Conservation (phyloP, 2,329 filamentous ascomycete genomes). For the Pochonia chlamydosporia region DNA sequence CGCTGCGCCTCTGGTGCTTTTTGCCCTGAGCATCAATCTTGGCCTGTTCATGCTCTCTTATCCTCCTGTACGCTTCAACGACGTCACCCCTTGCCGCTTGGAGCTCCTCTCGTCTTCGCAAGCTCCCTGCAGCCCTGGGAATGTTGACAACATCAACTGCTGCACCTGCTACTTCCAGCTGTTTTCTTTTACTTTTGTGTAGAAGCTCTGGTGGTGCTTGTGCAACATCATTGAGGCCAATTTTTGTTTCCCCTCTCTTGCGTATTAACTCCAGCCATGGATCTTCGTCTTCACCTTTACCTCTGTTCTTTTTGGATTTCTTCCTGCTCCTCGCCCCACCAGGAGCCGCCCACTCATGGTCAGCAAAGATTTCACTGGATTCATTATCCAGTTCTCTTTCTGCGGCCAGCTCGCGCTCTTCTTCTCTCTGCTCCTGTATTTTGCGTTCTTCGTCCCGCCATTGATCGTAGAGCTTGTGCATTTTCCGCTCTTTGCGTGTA, state of each 20-base stretch:
- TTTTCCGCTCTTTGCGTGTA: constrained; percentile 79
- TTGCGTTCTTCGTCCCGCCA: constrained; percentile 64
- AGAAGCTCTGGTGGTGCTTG: constrained; percentile 73
- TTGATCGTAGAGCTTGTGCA: constrained; percentile 75
- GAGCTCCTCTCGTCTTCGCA: constrained; percentile 33
- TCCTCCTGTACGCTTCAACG: constrained; percentile 32
- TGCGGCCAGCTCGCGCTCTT: constrained; percentile 59
- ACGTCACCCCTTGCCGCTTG: constrained; percentile 29
- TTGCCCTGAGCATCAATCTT: constrained; percentile 18
- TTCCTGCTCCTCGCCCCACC: constrained; percentile 29
- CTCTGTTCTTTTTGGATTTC: constrained; percentile 20
- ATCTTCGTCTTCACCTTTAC: constrained; percentile 56
- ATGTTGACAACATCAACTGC: constrained; percentile 29
- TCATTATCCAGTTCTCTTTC: constrained; percentile 57
- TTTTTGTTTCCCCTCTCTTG: constrained; percentile 52
- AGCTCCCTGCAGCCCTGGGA: constrained; percentile 32
- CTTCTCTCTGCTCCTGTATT: constrained; percentile 57
- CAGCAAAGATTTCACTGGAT: constrained; percentile 36
- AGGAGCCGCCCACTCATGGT: constrained; percentile 31
- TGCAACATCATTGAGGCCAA: constrained; percentile 54
- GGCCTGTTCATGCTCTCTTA: constrained; percentile 30
- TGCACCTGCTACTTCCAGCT: constrained; percentile 27
- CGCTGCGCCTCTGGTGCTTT: too few species aligned
- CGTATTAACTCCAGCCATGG: constrained; percentile 72
- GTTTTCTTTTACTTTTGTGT: constrained; percentile 37